Percentiles rank a stretch among this genome's conserved stretches.
These are phyloP conservation scores for Senna tora DNA, from an alignment of 306 rosid species.

Conservation along the genomic window DNA sequence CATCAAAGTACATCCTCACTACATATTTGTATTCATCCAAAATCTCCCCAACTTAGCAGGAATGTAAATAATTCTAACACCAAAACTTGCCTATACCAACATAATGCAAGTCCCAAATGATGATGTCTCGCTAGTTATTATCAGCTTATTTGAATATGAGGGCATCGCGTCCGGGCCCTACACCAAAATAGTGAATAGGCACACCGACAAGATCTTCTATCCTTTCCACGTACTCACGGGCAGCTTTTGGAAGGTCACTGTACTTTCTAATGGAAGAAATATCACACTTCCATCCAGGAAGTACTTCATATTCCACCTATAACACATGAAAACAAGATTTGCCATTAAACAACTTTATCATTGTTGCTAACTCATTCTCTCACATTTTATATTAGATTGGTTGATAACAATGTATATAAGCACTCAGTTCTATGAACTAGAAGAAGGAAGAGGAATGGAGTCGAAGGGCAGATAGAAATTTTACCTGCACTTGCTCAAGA, in stretches of 20 bases:
- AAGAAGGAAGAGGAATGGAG: background rate
- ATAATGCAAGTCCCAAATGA: conserved; percentile 12
- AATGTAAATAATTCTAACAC: conserved; percentile 32
- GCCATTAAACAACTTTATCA: background rate
- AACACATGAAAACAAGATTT: conserved; percentile 27
- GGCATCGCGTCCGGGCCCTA: conserved; percentile 97
- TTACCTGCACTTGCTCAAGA: conserved; percentile 87
- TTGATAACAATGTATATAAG: conserved; percentile 17
- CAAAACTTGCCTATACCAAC: conserved; percentile 38
- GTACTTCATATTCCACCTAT: conserved; percentile 86
- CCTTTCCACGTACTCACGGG: conserved; percentile 77
- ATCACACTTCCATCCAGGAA: conserved; percentile 89
- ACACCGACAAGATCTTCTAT: conserved; percentile 86
- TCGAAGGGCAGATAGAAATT: conserved; percentile 13
- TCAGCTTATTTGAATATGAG: conserved; percentile 66
- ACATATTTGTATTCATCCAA: conserved; percentile 32
- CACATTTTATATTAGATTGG: conserved; percentile 5
- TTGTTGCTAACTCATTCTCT: conserved; percentile 20
- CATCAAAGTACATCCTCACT: conserved; percentile 43
- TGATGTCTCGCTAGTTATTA: background rate
- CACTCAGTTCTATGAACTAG: conserved; percentile 4
- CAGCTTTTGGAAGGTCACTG: conserved; percentile 84
- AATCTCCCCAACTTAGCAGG: conserved; percentile 27
- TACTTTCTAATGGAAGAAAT: conserved; percentile 83
- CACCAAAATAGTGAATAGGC: conserved; percentile 91